Evolutionary conservation across 306 rosid species (phyloP).

Genomic region (Inga leiocalycina): DNA sequence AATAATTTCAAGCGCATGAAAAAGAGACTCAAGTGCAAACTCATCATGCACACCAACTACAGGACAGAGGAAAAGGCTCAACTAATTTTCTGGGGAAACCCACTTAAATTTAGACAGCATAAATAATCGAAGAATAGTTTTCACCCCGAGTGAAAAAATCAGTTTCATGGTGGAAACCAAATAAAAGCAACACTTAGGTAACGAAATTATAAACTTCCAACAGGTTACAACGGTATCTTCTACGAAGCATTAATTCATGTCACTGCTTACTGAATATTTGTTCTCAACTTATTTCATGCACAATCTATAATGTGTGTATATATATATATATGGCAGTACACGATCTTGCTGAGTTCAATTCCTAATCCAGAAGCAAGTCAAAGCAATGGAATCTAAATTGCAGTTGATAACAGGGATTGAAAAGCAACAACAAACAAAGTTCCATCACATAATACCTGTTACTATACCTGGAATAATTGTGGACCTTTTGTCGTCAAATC

Average conservation of each 20-base stretch:
- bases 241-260: background rate
- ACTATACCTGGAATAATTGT: constrained; percentile 83
- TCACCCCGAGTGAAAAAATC: constrained; percentile 1
- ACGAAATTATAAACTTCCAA: background rate
- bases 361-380: constrained; percentile 6
- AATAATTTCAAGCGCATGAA: background rate
- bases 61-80: background rate
- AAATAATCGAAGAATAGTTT: background rate
- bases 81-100: background rate
- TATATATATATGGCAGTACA: background rate
- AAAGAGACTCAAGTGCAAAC: background rate
- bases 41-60: background rate
- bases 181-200: background rate
- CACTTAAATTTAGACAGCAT: constrained; percentile 1
- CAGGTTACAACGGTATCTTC: background rate
- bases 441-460: background rate
- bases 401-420: background rate
- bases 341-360: background rate
- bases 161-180: background rate
- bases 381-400: background rate
- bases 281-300: constrained; percentile 10
- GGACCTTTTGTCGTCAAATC: constrained; percentile 93
- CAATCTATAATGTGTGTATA: background rate
- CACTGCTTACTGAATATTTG: constrained; percentile 4
- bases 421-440: background rate